phyloP scores from a whole-genome alignment of 805 yeast genomes.

The Starmerella cellae region DNA sequence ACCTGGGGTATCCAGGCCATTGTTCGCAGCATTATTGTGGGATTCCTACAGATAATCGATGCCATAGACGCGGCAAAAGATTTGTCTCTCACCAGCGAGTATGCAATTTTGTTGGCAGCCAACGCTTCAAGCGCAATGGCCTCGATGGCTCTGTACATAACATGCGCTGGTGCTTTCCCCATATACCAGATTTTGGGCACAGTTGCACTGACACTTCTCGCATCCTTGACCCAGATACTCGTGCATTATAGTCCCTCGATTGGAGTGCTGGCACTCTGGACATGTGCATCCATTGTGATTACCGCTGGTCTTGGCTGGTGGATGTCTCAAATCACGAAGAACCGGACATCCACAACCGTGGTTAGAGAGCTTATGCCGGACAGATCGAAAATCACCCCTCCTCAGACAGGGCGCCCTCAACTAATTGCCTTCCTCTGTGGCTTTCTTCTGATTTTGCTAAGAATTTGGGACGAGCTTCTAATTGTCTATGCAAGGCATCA shows the following conservation, averaged over 20 bases:
- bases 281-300: neutral
- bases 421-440: neutral
- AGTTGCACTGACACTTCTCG: slow-evolving; percentile 3
- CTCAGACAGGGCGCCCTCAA: neutral
- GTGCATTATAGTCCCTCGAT: neutral
- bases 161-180: slow-evolving; percentile 16
- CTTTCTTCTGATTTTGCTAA: slow-evolving; percentile 5
- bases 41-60: slow-evolving; percentile 19
- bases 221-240: slow-evolving; percentile 3
- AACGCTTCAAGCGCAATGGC: slow-evolving; percentile 16
- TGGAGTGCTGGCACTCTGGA: slow-evolving; percentile 12
- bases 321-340: neutral
- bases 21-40: slow-evolving; percentile 15
- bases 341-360: slow-evolving; percentile 6
- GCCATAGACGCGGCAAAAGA: slow-evolving; percentile 8
- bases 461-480: slow-evolving; percentile 6
- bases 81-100: slow-evolving; percentile 10
- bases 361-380: slow-evolving; percentile 9
- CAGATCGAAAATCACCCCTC: neutral
- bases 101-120: slow-evolving; percentile 13
- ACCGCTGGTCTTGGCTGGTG: slow-evolving; percentile 8
- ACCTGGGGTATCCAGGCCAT: slow-evolving; percentile 17
- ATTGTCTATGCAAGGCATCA: slow-evolving; percentile 2
- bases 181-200: slow-evolving; percentile 3
- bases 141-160: slow-evolving; percentile 13